Evolutionary conservation across 305 asterid species (phyloP).

Genomic region (Lippia alba): DNA sequence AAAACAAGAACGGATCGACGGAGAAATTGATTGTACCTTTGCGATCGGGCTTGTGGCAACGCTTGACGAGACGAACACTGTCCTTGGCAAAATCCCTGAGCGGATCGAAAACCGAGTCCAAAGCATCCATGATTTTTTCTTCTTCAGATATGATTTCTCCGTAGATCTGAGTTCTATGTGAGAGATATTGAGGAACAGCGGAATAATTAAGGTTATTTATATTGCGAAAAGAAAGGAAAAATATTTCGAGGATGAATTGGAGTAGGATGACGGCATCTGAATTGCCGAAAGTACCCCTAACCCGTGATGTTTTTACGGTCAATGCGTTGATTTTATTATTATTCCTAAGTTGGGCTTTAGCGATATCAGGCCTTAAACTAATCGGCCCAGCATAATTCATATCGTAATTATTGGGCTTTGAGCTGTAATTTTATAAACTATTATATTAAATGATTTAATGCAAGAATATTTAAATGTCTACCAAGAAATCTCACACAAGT

Average conservation of each 20-base stretch:
- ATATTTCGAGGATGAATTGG: neutral
- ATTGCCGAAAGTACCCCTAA: slow-evolving; percentile 35
- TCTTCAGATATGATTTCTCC: neutral
- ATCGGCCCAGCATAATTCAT: no score
- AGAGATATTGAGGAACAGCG: neutral
- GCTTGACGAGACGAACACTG: slow-evolving; percentile 85
- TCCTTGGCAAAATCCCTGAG: slow-evolving; percentile 85
- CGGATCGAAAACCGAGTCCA: slow-evolving; percentile 89
- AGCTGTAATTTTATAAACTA: no score
- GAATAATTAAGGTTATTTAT: neutral
- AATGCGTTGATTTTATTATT: neutral
- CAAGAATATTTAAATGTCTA: no score
- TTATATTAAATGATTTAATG: no score
- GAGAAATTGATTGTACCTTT: slow-evolving; percentile 53
- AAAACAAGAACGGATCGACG: neutral
- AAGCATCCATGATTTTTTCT: slow-evolving; percentile 57
- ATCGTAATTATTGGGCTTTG: no score
- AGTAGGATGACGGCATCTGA: slow-evolving; percentile 35
- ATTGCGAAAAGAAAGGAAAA: neutral
- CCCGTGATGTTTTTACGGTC: neutral
- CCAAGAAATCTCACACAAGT: no score
- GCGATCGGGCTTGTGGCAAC: slow-evolving; percentile 96
- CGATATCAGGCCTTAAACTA: neutral
- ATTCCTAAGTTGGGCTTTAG: neutral
- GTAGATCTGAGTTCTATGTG: slow-evolving; percentile 36